phyloP scores from a whole-genome alignment of 2,329 filamentous ascomycete species.

The Decorospora gaudefroyi region DNA sequence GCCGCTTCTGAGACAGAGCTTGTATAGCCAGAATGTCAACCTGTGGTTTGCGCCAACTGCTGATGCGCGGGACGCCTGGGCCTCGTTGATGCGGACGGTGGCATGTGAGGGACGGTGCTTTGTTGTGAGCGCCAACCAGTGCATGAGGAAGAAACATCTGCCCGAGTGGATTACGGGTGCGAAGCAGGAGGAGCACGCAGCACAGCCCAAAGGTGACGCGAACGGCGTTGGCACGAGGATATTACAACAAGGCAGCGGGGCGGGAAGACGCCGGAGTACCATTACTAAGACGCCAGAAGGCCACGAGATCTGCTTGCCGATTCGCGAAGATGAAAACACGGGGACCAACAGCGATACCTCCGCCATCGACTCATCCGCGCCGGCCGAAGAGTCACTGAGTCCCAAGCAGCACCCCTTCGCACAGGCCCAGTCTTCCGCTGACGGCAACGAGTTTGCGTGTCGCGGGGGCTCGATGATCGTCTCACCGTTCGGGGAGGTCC shows the following conservation, averaged over 20 bases:
- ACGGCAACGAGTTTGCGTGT: conserved; percentile 60
- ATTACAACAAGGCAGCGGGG: conserved; percentile 10
- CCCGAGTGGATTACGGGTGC: conserved; percentile 59
- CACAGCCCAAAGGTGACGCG: conserved; percentile 3
- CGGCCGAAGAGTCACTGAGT: conserved; percentile 20
- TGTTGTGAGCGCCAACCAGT: conserved; percentile 85
- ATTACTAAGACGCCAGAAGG: conserved; percentile 48
- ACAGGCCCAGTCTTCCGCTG: conserved; percentile 6
- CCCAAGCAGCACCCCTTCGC: conserved; percentile 23
- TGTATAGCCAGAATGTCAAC: conserved; percentile 91
- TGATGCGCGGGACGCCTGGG: conserved; percentile 81
- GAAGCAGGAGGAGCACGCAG: conserved; percentile 8
- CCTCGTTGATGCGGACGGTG: conserved; percentile 78
- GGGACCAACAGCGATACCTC: conserved; percentile 24
- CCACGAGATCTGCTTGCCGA: conserved; percentile 55
- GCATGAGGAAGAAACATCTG: conserved; percentile 63
- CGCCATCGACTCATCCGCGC: conserved; percentile 28
- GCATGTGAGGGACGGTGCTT: conserved; percentile 82
- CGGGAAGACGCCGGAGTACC: conserved; percentile 47
- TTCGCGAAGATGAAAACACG: conserved; percentile 18
- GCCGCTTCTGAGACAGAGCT: conserved; percentile 79
- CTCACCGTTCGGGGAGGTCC: conserved; percentile 75
- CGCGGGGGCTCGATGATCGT: conserved; percentile 84
- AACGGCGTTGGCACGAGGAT: conserved; percentile 7
- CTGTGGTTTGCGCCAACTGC: conserved; percentile 90